Base-by-base conservation (phyloP, 1,284 basidiomycete genomes). In the Phylloboletellus chloephorus region DNA sequence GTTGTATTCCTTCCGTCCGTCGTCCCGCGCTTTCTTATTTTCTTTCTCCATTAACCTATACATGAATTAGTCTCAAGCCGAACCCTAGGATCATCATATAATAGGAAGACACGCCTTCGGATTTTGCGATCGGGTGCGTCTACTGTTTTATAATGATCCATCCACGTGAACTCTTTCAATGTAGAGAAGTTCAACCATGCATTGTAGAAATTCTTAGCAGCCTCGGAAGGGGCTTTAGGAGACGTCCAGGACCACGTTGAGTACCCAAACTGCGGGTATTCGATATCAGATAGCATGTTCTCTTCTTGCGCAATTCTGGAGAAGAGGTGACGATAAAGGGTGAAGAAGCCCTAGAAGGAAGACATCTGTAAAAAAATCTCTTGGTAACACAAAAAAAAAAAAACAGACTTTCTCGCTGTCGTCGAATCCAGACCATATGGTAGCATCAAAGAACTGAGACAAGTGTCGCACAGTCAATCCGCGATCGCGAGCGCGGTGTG, bases 1-100 rank as follows among this genome's bases (percentile, higher is more conserved):
- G 54, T 95, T 98, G 64, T 96, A 98, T 52, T 98, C 95, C 57
- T 79, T 79, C 26, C 88, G 74, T 5, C 88, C 86, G 30, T 89
- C 86, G 28, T 96, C 91, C 11, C 94, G 75, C 7, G 81, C 78
- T 53, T 92, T 92, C 65, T 90, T 92, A 64, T 98, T 98, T 53
- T 98, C 96, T 57, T 86, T 89, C 61, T 98, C 96, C 86, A 98
- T 94, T 26, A 92, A 56, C 48, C 90, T 86, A 41, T 4, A 16
- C 17, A 29, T 3, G 48, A 41, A 33, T 48, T 35, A 42, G 31
- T 10, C 10, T 32, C n/a, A n/a, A n/a, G n/a, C n/a, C n/a, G n/a
- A 8, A 7, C 3, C 16, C 20, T 19, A 7, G 10, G 12, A 24
- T 12, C n/a, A 9, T 22, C 17, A 26, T 25, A 28, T 1, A 15